Evolutionary conservation across 768 basidiomycete genomes (phyloP), one percentile per base, ranked within the genome.

Genomic region (Termitomyces sp.): DNA sequence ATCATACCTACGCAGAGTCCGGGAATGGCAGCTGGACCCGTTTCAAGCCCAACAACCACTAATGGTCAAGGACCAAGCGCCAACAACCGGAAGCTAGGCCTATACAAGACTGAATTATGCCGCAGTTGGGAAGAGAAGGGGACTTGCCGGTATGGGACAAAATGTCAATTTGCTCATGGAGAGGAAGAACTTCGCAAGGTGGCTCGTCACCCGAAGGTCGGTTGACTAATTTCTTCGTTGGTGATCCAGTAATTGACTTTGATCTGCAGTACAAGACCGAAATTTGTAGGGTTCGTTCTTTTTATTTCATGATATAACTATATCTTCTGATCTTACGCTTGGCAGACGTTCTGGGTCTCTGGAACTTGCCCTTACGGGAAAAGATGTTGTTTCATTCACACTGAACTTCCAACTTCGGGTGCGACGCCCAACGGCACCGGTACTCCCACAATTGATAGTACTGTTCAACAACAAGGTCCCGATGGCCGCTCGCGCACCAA

Each of bases 121-220:
- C 78, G 89, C 61, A 95, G 93, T 69, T 94, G 93, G 92, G 92
- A 94, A 70, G 92, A 94, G 74, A 94, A 94, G 69, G 91, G 91
- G 2, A 73, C 83, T 16, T 94, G 92, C 69, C 81, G 93, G 34
- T 95, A 95, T 64, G 91, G 89, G 5, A 71, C 84, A 50, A 95
- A 95, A 73, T 95, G 93, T 68, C 93, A 95, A 70, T 95, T 95
- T 69, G 93, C 93, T 26, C 93, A 95, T 68, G 94, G 93, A 50
- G 89, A 93, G 68, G 90, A 93, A 0, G 93, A 95, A 71, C 78
- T 95, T 33, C 84, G 92, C 40, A 85, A 81, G 56, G 91, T 94
- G n/a, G 71, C 87, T 62, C 82, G 93, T 62, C 93, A 95, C 70
- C 93, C 93, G 45, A 95, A 95, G 83, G 92, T 91, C 67, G 62